Evolutionary conservation across 257 asterid genomes (phyloP), one percentile per base, ranked within the genome.

Genomic region (Striga asiatica): DNA sequence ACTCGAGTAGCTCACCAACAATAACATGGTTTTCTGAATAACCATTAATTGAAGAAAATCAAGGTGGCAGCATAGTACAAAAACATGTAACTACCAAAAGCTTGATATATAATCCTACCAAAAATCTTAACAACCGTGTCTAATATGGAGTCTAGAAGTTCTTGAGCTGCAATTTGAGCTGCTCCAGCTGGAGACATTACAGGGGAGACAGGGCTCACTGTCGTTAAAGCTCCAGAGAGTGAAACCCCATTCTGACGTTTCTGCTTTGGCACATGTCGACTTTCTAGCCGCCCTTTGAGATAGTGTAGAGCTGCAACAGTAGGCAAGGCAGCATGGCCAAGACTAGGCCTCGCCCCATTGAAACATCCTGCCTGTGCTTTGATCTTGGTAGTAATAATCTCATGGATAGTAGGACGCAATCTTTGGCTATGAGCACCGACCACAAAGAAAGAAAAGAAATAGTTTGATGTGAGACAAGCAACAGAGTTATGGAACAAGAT

Each of bases 1-100:
- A 76, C 74, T 92, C 97, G 34, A 92, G 95, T 65, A 92, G 88
- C 60, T 92, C 95, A 68, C 99, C 99, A 56, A 84, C 97, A 73
- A 88, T 79, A 58, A 92, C 94, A 83, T 92, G 99, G 78, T 92
- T 92, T 80, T 92, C 99, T 88, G 79, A 48, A 81, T 61, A 61
- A 63, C 45, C 34, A 52, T 43, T 53, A 62, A 57, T 48, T 31
- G 65, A 58, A 28, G 61, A 29, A 50, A 66, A 50, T 20, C 65
- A 50, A 66, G 61, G 55, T 20, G 71, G 56, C 22, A 62, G 18
- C 24, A 50, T 45, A 52, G 72, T 16, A 59, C 31, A 49, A 66
- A 62, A 27, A 60, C 12, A 53, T 45, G 58, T 47, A 50, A 47
- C 29, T 41, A 56, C 60, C 64, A 27, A 20, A 73, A 41, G 67